Evolutionary conservation across 768 basidiomycete genomes (phyloP).

Genomic region (Cubamyces sp.): DNA sequence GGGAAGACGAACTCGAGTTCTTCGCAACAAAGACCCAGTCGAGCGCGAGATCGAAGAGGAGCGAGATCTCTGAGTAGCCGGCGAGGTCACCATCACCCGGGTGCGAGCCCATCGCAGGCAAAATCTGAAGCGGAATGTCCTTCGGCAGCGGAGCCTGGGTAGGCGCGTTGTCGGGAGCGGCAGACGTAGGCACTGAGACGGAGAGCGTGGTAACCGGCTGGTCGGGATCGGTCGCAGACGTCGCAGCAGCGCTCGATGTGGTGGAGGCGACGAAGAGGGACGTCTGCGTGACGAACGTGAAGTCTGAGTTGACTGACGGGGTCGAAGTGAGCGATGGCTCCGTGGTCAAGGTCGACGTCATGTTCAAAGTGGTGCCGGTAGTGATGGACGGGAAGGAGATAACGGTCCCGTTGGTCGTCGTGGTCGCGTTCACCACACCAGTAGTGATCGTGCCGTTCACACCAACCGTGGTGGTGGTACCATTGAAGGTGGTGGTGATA

Average conservation of each 20-base stretch:
- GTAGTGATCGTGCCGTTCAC: constrained; percentile 1
- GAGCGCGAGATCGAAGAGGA: constrained; percentile 63
- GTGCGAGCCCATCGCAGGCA: constrained; percentile 39
- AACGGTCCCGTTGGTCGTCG: constrained; percentile 29
- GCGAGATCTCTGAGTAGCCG: constrained; percentile 56
- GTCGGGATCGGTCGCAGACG: constrained; percentile 44
- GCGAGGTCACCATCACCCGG: constrained; percentile 35
- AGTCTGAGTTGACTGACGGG: constrained; percentile 37
- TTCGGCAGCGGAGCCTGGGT: constrained; percentile 51
- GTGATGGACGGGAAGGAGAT: constrained; percentile 37
- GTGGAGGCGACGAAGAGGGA: constrained; percentile 38
- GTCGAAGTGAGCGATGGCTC: constrained; percentile 25
- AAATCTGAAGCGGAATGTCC: constrained; percentile 64
- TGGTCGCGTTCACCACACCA: constrained; percentile 1
- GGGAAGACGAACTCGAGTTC: constrained; percentile 60
- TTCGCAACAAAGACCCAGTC: constrained; percentile 73
- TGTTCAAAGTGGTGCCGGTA: constrained; percentile 15
- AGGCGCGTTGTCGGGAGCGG: constrained; percentile 33
- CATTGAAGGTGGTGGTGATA: constrained; percentile 1
- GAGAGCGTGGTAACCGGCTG: constrained; percentile 37
- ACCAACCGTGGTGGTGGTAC: constrained; percentile 4
- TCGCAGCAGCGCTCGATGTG: constrained; percentile 19
- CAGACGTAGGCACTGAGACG: constrained; percentile 23
- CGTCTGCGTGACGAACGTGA: constrained; percentile 40
- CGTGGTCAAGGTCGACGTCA: constrained; percentile 28